Percentiles rank a stretch among this genome's conserved stretches.
phyloP scores from a whole-genome alignment of 2,329 filamentous ascomycete genomes.

The Aspergillus glaucus region DNA sequence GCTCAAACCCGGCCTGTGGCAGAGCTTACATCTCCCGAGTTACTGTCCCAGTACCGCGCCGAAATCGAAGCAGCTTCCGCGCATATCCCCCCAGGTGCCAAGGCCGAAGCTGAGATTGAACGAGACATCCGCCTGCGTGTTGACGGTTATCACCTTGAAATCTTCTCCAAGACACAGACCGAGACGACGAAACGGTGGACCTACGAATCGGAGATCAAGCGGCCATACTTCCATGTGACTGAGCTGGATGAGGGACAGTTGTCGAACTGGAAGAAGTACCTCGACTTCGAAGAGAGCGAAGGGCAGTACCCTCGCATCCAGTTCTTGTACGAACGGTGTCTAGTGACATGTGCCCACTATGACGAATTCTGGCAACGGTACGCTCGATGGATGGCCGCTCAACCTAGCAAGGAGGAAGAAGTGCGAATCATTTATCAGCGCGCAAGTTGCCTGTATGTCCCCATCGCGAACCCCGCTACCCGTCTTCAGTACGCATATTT shows the following conservation, averaged over 20 bases:
- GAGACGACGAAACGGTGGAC: conserved; percentile 93
- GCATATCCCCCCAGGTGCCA: conserved; percentile 39
- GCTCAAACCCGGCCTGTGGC: conserved; percentile 64
- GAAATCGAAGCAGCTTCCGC: conserved; percentile 58
- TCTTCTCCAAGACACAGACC: conserved; percentile 72
- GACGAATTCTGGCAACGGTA: conserved; percentile 99
- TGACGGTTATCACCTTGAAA: conserved; percentile 72
- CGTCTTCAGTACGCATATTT: conserved; percentile 91
- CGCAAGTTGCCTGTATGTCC: conserved; percentile 77
- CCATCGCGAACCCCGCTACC: conserved; percentile 75
- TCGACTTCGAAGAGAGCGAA: conserved; percentile 89
- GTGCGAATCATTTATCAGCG: conserved; percentile 87
- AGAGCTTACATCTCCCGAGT: conserved; percentile 66
- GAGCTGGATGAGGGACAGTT: conserved; percentile 82
- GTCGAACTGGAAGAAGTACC: conserved; percentile 87
- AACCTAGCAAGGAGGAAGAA: conserved; percentile 77
- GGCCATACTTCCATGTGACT: conserved; percentile 94
- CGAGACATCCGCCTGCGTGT: conserved; percentile 73
- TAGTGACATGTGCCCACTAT: conserved; percentile 89
- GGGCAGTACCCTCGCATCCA: conserved; percentile 67
- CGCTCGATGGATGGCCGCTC: conserved; percentile 82
- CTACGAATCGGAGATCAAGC: conserved; percentile 89
- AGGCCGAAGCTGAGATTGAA: conserved; percentile 72
- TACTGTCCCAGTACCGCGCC: conserved; percentile 60
- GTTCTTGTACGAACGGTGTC: conserved; percentile 87